Percentiles rank a stretch among this genome's conserved stretches.
These are phyloP conservation scores for Nothophoma quercina DNA, from an alignment of 2,329 filamentous ascomycete genomes.

Conservation along the genomic window DNA sequence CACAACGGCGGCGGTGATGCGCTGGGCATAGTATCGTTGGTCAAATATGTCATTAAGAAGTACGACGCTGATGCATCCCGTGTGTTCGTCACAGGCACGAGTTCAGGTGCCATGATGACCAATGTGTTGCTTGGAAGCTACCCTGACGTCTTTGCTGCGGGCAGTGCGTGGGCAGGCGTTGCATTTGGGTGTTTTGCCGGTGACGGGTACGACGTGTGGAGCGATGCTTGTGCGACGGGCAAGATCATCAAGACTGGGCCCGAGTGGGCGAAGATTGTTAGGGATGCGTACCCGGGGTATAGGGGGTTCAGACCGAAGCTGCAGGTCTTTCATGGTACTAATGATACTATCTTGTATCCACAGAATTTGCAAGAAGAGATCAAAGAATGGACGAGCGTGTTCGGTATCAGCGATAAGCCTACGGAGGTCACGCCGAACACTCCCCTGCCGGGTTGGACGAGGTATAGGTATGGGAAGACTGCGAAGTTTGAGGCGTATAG, in stretches of 20 bases:
- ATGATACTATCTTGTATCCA: conserved; percentile 37
- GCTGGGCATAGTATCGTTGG: conserved; percentile 44
- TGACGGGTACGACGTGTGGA: conserved; percentile 42
- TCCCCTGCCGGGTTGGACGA: conserved; percentile 43
- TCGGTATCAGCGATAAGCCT: conserved; percentile 34
- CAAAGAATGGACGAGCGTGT: conserved; percentile 46
- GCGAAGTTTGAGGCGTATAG: conserved; percentile 43
- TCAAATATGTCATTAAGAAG: conserved; percentile 38
- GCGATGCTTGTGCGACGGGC: conserved; percentile 40
- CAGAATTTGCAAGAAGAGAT: conserved; percentile 46
- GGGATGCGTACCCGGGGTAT: conserved; percentile 41
- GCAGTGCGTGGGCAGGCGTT: conserved; percentile 45
- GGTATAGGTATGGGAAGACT: conserved; percentile 32
- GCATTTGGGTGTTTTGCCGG: conserved; percentile 48
- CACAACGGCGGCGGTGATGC: conserved; percentile 46
- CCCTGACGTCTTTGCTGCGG: conserved; percentile 46
- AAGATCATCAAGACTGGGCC: conserved; percentile 40
- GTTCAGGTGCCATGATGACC: conserved; percentile 48
- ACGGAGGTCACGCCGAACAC: conserved; percentile 33
- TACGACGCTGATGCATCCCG: conserved; percentile 39
- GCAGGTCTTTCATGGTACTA: conserved; percentile 41
- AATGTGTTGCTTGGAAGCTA: conserved; percentile 45
- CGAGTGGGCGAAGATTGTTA: conserved; percentile 42
- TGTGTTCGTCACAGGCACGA: conserved; percentile 46
- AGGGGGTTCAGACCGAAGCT: conserved; percentile 42